Conservation (phyloP, 345 rosid genomes). For the Eutrema heterophyllum region DNA sequence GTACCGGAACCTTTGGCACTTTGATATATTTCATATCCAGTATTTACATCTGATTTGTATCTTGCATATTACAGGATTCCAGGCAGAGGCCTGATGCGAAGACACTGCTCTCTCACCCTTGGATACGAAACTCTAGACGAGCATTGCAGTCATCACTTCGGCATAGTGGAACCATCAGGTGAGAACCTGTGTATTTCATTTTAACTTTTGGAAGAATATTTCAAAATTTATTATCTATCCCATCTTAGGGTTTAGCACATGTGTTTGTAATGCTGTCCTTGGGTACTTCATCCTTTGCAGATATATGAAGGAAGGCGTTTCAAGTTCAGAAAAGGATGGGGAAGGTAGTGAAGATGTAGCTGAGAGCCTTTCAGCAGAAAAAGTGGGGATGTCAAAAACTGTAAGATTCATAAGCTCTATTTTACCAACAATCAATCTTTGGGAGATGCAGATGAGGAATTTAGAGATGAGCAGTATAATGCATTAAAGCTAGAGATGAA, state of each 20-base stretch:
- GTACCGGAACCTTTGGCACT: background rate
- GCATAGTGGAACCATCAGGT: constrained; percentile 79
- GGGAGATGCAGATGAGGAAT: background rate
- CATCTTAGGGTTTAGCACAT: background rate
- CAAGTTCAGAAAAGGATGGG: constrained; percentile 44
- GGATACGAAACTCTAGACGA: constrained; percentile 90
- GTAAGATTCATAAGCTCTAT: constrained; percentile 37
- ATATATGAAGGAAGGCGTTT: constrained; percentile 40
- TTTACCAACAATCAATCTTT: background rate
- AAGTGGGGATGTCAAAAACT: constrained; percentile 41
- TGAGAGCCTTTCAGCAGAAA: constrained; percentile 42
- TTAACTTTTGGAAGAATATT: background rate
- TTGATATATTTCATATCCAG: background rate
- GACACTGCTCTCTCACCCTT: constrained; percentile 93
- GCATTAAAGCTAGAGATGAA: constrained; percentile 7
- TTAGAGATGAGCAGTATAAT: background rate
- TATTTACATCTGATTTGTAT: constrained; percentile 14
- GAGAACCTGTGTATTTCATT: background rate
- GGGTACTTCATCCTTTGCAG: constrained; percentile 37
- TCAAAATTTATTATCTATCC: background rate
- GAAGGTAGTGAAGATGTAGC: constrained; percentile 50
- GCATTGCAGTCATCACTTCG: constrained; percentile 81
- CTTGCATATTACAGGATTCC: constrained; percentile 64
- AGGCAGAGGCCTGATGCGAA: constrained; percentile 99
- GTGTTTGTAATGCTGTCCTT: constrained; percentile 6